Base-by-base conservation (phyloP, 169 alveolate genomes). In the Eimeria acervulina region DNA sequence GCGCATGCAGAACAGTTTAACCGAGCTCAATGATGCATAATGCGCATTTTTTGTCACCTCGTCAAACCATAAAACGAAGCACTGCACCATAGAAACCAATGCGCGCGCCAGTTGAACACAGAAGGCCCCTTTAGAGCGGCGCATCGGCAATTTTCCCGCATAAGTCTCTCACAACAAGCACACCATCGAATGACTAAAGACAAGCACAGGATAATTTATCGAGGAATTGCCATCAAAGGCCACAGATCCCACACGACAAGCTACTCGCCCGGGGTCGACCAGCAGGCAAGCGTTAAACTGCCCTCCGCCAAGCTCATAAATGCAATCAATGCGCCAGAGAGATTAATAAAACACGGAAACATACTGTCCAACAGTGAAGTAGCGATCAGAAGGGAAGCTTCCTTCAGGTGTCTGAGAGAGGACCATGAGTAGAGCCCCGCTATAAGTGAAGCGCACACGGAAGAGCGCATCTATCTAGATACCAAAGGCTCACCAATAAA, bases 401-500 rank as follows among this genome's bases (percentile, higher is more conserved):
- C 31, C 78, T 8, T 68, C 44, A n/a, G 21, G 78, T 68, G 44
- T 68, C 78, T 68, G 31, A 68, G 78, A 31, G 21, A 68, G 44
- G 44, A 68, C 78, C 78, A 31, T n/a, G 78, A 10, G 40, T 13
- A 31, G 78, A 31, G 78, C 78, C 44, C 78, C 78, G 78, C 40
- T 21, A 2, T 68, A 5, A n/a, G 78, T 19, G 23, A 31, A 0
- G 26, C 4, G 36, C 61, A 42, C 21, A 40, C 21, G 61, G 36
- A 74, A 40, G 55, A 55, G 21, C 59, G 85, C 85, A 38, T 40
- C 61, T 74, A 74, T 74, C 31, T 74, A 40, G 61, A 74, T 74
- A 40, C 31, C 51, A 23, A 36, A 38, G 85, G 59, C 85, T 74
- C 55, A 74, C 85, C 85, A 40, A 38, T 74, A 74, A 74, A 74